Base-by-base conservation (phyloP, 2,329 filamentous ascomycete species). In the Rutstroemia sp. region DNA sequence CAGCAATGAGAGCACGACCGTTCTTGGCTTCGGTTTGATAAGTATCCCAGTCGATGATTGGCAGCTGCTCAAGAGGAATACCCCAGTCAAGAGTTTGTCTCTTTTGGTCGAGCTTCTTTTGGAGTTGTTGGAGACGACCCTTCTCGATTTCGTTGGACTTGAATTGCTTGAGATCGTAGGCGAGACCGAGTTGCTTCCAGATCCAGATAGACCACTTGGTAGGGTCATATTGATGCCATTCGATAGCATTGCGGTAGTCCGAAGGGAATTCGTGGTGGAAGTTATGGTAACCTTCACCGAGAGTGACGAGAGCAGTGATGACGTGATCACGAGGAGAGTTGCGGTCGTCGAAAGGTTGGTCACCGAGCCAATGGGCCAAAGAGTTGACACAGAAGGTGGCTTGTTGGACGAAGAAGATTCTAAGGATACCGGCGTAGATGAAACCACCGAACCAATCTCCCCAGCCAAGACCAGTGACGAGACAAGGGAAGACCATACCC, bases 181-280 rank as follows among this genome's bases (percentile, higher is more conserved):
- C 90, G 54, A 95, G 83, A 58, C 90, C 89, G 55, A 92, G 74
- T 74, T 87, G 82, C 82, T 92, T 94, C 86, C 87, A 92, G 58
- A 78, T 67, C 85, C 85, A 90, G 77, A 95, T 95, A 70, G 76
- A 80, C 89, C 90, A 94, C 78, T 95, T 95, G 72, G 90, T 95
- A 48, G 90, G 90, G 72, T 95, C 90, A 69, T 95, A 95, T 75
- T 95, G 90, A 76, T 85, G 87, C 89, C 90, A 95, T 74, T 90
- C 79, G 65, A 94, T 92, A 60, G 89, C 90, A 71, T 95, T 95
- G 71, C 90, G 88, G 82, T 94, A 95, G 73, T 95, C 90, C 10
- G 88, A 92, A 54, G 90, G 90, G 75, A 95, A 95, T 73, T 95
- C 90, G 79, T 95, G 90, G 76, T 95, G 90, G 81, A 95, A 95